phyloP scores from a whole-genome alignment of 768 basidiomycete species.

The Russula foetens region DNA sequence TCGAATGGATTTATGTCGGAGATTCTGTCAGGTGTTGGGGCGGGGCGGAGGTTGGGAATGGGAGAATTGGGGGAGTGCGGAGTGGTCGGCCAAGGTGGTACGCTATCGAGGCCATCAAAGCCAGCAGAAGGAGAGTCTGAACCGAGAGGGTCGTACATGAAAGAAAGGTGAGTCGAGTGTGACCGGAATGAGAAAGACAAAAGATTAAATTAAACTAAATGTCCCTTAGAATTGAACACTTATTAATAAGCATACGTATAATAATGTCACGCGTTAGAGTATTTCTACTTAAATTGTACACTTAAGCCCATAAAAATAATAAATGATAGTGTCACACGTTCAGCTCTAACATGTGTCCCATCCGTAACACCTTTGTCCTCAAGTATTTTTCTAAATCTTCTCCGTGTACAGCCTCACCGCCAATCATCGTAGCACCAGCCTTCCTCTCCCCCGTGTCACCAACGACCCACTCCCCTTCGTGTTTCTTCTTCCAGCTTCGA shows the following conservation, averaged over 20 bases:
- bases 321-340: constrained; percentile 2
- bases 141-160: constrained; percentile 69
- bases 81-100: constrained; percentile 74
- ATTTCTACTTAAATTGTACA: neutral
- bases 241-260: too few species aligned
- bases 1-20: constrained; percentile 50
- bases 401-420: constrained; percentile 66
- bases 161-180: neutral
- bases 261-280: too few species aligned
- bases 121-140: constrained; percentile 31
- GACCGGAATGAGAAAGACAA: neutral
- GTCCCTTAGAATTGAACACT: too few species aligned
- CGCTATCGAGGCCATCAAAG: constrained; percentile 38
- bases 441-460: constrained; percentile 32
- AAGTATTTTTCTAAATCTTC: constrained; percentile 92
- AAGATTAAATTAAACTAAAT: too few species aligned
- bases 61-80: constrained; percentile 65
- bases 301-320: neutral
- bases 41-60: constrained; percentile 62
- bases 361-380: constrained; percentile 89
- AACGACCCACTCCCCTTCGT: constrained; percentile 20
- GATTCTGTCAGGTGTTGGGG: constrained; percentile 46
- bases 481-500: constrained; percentile 58
- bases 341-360: constrained; percentile 89
- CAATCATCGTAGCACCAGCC: constrained; percentile 72